Evolutionary conservation across 192 early-diverging fungal species (phyloP).

Genomic region (Podila epicladia): DNA sequence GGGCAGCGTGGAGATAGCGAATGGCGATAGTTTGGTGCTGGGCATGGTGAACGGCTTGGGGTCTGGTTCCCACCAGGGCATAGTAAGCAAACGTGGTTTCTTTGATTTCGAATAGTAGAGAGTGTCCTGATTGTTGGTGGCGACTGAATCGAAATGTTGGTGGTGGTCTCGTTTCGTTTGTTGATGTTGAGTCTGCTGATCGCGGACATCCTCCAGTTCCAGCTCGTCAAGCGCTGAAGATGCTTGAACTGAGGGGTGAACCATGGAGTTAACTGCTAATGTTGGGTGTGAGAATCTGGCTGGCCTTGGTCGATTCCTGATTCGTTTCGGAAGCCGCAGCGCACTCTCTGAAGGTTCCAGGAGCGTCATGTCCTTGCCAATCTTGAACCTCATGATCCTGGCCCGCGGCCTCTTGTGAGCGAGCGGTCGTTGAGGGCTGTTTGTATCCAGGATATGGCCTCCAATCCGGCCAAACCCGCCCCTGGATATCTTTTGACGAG

Average conservation of each 20-base stretch:
- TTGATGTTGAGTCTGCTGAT: background rate
- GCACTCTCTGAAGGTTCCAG: slow-evolving; percentile 32
- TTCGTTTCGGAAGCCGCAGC: slow-evolving; percentile 15
- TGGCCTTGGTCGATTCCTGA: background rate
- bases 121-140: background rate
- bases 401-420: background rate
- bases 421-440: background rate
- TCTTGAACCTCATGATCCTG: slow-evolving; percentile 22
- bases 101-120: background rate
- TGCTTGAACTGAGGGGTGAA: background rate
- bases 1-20: slow-evolving; percentile 40
- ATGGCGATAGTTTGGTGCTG: slow-evolving; percentile 31
- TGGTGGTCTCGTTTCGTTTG: background rate
- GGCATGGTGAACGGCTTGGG: slow-evolving; percentile 41
- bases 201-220: slow-evolving; percentile 8
- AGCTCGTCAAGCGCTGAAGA: background rate
- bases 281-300: background rate
- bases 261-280: background rate
- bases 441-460: background rate
- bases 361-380: slow-evolving; percentile 25
- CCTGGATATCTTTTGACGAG: background rate
- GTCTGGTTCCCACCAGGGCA: slow-evolving; percentile 49
- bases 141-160: background rate
- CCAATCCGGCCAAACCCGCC: background rate
- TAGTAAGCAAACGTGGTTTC: background rate